phyloP scores from a whole-genome alignment of 2,329 filamentous ascomycete species.

The Arthrobotrys pseudoclavata region DNA sequence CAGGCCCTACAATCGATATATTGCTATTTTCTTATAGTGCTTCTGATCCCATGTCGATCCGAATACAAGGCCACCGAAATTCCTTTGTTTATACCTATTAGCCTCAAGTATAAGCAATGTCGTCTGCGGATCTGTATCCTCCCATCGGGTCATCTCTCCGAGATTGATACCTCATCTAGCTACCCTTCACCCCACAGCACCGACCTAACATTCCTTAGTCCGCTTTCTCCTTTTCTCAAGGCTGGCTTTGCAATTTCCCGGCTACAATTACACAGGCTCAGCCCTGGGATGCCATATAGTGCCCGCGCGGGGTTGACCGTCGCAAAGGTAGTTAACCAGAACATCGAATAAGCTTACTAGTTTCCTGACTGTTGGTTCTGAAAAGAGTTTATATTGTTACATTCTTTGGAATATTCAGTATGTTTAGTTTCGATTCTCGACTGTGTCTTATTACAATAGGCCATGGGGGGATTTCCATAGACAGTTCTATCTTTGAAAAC shows the following conservation, averaged over 20 bases:
- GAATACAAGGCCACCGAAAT: background rate
- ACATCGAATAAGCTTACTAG: background rate
- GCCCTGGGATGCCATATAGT: conserved; percentile 35
- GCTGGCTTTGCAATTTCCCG: conserved; percentile 37
- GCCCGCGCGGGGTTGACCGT: conserved; percentile 12
- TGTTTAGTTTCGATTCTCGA: background rate
- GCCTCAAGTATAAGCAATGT: background rate
- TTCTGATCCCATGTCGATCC: background rate
- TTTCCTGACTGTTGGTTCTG: background rate
- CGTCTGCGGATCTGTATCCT: background rate
- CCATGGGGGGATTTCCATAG: background rate
- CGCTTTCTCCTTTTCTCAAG: conserved; percentile 1
- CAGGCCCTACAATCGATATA: background rate
- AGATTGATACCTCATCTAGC: background rate
- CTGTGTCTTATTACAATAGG: background rate
- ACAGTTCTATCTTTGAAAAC: background rate
- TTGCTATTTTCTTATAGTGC: background rate
- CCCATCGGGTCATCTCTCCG: background rate
- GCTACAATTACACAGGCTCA: background rate
- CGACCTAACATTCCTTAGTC: conserved; percentile 38
- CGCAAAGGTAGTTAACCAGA: background rate
- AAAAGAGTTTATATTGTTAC: conserved; percentile 18
- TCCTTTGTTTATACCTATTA: background rate
- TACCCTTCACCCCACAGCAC: background rate
- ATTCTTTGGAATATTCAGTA: conserved; percentile 56